phyloP scores from a whole-genome alignment of 805 yeast species.

The Wickerhamiella azymoides region DNA sequence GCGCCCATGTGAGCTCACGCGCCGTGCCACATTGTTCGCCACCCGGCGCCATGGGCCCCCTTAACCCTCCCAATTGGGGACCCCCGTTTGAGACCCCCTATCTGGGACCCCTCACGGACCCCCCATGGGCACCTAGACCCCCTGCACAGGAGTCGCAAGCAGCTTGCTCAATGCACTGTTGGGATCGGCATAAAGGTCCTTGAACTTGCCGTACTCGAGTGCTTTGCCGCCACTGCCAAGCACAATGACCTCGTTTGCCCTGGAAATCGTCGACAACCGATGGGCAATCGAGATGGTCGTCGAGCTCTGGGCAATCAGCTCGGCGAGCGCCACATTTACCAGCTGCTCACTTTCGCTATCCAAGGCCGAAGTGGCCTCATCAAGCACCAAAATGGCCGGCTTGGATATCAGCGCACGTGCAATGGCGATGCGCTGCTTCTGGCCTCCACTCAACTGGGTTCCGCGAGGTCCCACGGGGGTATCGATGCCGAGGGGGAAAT shows the following conservation, averaged over 20 bases:
- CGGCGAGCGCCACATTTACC: constrained; percentile 56
- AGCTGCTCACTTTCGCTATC: constrained; percentile 81
- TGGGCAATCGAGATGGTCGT: constrained; percentile 84
- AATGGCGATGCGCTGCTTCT: constrained; percentile 80
- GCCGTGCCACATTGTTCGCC: too few relatives aligned
- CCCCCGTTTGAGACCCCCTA: too few relatives aligned
- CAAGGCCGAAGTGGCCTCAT: constrained; percentile 90
- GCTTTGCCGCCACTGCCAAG: constrained; percentile 60
- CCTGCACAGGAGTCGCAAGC: constrained; percentile 14
- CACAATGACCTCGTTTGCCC: constrained; percentile 71
- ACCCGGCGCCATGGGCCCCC: too few relatives aligned
- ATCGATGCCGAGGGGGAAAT: constrained; percentile 69
- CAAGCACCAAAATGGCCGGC: constrained; percentile 71
- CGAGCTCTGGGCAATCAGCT: constrained; percentile 40
- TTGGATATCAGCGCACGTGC: constrained; percentile 72
- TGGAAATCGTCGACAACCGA: constrained; percentile 71
- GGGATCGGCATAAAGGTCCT: constrained; percentile 35
- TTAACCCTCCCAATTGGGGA: too few relatives aligned
- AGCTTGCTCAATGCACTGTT: constrained; percentile 34
- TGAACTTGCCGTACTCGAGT: constrained; percentile 55
- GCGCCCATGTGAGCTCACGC: too few relatives aligned
- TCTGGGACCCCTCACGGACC: too few relatives aligned
- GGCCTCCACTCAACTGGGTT: constrained; percentile 87
- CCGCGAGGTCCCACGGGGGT: constrained; percentile 81
- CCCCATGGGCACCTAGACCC: neutral